These are phyloP conservation scores for Plantago elongata DNA, from an alignment of 257 asterid genomes.

Conservation along the genomic window DNA sequence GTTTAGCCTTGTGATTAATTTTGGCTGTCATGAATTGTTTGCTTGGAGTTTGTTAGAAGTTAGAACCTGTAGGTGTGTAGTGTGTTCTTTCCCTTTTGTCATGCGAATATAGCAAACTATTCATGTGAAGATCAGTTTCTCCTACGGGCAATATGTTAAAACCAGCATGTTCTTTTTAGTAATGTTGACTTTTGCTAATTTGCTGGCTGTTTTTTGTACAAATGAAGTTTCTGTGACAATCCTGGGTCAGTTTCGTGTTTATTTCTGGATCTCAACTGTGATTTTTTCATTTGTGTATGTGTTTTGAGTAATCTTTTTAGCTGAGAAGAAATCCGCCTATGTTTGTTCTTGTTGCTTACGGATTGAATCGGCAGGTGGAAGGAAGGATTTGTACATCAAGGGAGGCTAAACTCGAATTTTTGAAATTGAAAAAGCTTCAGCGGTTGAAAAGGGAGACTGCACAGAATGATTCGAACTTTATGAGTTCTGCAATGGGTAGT, in stretches of 20 bases:
- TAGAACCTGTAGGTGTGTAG: neutral
- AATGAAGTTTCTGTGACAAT: neutral
- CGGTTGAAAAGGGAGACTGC: constrained; percentile 46
- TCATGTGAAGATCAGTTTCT: neutral
- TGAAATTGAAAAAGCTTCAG: constrained; percentile 84
- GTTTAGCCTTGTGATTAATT: constrained; percentile 15
- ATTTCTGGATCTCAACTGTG: neutral
- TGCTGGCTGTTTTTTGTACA: neutral
- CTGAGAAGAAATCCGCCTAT: neutral
- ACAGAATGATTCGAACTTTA: constrained; percentile 38
- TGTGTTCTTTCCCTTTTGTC: neutral
- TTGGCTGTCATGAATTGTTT: neutral
- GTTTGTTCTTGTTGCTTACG: constrained; percentile 5
- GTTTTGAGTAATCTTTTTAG: neutral
- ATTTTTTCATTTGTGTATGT: constrained; percentile 4
- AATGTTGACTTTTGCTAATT: neutral
- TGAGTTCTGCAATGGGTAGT: constrained; percentile 47
- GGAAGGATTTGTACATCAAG: constrained; percentile 63
- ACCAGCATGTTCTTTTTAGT: neutral
- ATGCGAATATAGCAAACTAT: neutral
- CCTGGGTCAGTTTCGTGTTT: no score
- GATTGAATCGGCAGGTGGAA: constrained; percentile 70
- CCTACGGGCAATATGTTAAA: neutral
- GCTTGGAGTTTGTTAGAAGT: neutral
- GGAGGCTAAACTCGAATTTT: constrained; percentile 76